Percentiles rank a stretch among this genome's conserved stretches.
phyloP scores from a whole-genome alignment of 441 rosid genomes.

The Rhodomyrtus psidioides region DNA sequence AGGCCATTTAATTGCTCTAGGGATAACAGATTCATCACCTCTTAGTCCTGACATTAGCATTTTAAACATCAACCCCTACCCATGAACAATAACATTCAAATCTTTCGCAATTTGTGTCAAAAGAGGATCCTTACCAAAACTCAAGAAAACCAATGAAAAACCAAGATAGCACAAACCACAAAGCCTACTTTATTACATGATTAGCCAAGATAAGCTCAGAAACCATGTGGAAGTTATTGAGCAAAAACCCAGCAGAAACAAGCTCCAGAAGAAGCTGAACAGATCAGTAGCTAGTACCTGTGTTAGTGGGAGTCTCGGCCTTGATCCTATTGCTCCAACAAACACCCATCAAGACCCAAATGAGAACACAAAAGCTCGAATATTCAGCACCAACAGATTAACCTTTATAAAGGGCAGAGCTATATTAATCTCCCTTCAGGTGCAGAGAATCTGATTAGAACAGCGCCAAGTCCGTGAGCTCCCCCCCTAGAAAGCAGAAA shows the following conservation, averaged over 20 bases:
- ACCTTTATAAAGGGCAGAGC: neutral
- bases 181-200: neutral
- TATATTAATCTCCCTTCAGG: neutral
- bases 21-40: neutral
- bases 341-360: constrained; percentile 42
- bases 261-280: neutral
- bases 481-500: neutral
- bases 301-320: constrained; percentile 40
- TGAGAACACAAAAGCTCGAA: neutral
- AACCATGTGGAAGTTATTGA: neutral
- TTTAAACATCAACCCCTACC: neutral
- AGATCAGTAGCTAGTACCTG: constrained; percentile 30
- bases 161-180: neutral
- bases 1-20: neutral
- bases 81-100: neutral
- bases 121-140: neutral
- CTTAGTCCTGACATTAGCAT: neutral
- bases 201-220: neutral
- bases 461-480: neutral
- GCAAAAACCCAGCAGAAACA: neutral
- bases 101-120: neutral
- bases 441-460: neutral
- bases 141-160: neutral
- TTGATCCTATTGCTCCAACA: constrained; percentile 68
- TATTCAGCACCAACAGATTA: neutral